Evolutionary conservation across 805 yeast genomes (phyloP).

Genomic region (Gaillardinia entomophila): DNA sequence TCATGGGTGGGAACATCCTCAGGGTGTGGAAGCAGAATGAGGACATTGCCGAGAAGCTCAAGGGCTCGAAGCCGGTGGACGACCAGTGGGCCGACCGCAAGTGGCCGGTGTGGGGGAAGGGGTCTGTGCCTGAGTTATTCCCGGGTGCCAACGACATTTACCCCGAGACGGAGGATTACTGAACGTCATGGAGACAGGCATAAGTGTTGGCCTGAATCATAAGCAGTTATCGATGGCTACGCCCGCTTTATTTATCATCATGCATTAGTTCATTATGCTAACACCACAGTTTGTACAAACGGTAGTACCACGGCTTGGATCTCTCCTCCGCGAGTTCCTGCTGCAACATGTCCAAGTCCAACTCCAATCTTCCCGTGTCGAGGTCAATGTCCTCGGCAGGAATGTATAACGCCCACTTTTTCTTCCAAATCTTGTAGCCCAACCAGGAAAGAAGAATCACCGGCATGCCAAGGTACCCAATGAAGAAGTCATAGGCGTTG

Average conservation of each 20-base stretch:
- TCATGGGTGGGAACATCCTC: conserved; percentile 42
- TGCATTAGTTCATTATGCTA: conserved; percentile 1
- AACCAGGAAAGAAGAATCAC: conserved; percentile 24
- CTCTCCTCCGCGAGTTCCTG: conserved; percentile 32
- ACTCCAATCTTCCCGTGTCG: conserved; percentile 49
- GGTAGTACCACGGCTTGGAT: conserved; percentile 18
- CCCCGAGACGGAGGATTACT: too few species aligned
- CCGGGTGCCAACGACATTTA: not conserved
- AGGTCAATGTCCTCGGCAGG: conserved; percentile 50
- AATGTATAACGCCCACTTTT: conserved; percentile 28
- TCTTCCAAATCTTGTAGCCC: conserved; percentile 22
- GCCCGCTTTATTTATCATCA: too few species aligned
- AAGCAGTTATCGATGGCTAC: too few species aligned
- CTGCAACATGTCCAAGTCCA: conserved; percentile 26
- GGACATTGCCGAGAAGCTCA: conserved; percentile 14
- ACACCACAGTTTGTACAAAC: conserved; percentile 27
- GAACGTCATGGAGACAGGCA: too few species aligned
- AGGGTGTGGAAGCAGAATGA: conserved; percentile 45
- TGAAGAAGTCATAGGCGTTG: conserved; percentile 25
- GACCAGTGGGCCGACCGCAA: conserved; percentile 36
- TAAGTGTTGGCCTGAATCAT: too few species aligned
- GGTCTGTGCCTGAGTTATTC: not conserved
- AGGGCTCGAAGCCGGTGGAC: conserved; percentile 21
- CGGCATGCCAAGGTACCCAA: conserved; percentile 28
- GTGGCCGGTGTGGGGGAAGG: conserved; percentile 19